Conservation (phyloP, 768 basidiomycete genomes). For the Tricholomella constricta region DNA sequence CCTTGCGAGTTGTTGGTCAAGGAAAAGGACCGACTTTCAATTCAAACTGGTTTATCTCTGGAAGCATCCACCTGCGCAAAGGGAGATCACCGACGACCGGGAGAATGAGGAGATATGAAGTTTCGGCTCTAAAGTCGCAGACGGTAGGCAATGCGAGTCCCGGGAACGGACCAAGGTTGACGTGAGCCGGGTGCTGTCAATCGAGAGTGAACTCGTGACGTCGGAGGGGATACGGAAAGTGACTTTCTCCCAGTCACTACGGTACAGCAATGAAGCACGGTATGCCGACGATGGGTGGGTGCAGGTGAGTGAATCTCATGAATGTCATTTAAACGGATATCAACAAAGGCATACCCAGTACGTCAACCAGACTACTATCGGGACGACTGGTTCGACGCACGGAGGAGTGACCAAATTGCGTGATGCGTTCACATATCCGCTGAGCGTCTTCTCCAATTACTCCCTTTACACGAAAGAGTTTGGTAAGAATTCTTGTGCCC, state of each 20-base stretch:
- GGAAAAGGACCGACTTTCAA: constrained; percentile 56
- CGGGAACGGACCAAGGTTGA: constrained; percentile 48
- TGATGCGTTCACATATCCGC: constrained; percentile 58
- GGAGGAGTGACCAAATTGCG: constrained; percentile 42
- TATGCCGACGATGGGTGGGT: constrained; percentile 46
- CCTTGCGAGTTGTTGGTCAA: constrained; percentile 58
- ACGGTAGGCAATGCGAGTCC: constrained; percentile 41
- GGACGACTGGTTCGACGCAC: constrained; percentile 50
- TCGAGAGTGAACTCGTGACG: constrained; percentile 52
- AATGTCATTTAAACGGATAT: neutral
- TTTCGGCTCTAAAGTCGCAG: constrained; percentile 40
- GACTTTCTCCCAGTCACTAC: constrained; percentile 49
- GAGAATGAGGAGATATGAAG: constrained; percentile 49
- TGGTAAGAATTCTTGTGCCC: constrained; percentile 19
- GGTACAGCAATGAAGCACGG: constrained; percentile 51
- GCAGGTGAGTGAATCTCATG: constrained; percentile 21
- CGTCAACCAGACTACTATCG: constrained; percentile 50
- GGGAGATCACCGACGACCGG: constrained; percentile 54
- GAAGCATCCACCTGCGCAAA: constrained; percentile 52
- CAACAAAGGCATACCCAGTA: constrained; percentile 32
- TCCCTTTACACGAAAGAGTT: constrained; percentile 27
- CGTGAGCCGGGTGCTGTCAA: constrained; percentile 44
- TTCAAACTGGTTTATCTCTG: constrained; percentile 64
- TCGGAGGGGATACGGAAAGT: constrained; percentile 50
- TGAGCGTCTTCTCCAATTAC: constrained; percentile 36